Conservation (phyloP, 345 rosid genomes). For the Passiflora organensis region DNA sequence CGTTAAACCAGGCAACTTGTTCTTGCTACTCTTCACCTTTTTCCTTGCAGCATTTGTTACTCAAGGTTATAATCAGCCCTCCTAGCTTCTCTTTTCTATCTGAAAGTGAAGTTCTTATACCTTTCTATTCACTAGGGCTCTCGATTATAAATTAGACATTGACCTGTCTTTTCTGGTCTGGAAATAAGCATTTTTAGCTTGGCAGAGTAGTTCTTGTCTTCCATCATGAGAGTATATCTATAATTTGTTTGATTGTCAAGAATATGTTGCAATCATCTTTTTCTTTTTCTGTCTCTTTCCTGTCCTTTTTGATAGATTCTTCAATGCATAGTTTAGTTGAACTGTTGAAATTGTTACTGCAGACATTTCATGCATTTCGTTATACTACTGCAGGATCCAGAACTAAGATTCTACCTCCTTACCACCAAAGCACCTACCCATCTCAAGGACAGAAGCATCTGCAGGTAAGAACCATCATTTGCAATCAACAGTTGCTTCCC, state of each 20-base stretch:
- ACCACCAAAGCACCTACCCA: constrained; percentile 16
- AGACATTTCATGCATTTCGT: background rate
- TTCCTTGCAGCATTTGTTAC: constrained; percentile 31
- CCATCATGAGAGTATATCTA: too few relatives aligned
- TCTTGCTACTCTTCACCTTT: constrained; percentile 39
- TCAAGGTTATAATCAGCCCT: constrained; percentile 31
- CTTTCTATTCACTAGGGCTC: background rate
- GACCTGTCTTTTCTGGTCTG: background rate
- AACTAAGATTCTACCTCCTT: constrained; percentile 29
- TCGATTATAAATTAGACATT: too few relatives aligned
- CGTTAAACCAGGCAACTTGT: constrained; percentile 27
- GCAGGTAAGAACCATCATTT: constrained; percentile 28
- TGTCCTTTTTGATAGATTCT: background rate
- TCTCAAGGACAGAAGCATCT: constrained; percentile 7
- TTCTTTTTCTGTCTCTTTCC: too few relatives aligned
- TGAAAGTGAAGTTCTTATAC: too few relatives aligned
- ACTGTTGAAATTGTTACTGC: too few relatives aligned
- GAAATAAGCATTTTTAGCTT: background rate
- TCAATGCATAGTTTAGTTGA: background rate
- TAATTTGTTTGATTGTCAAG: too few relatives aligned
- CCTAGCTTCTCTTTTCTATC: too few relatives aligned
- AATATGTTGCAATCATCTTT: too few relatives aligned
- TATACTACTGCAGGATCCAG: constrained; percentile 36
- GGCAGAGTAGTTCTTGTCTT: too few relatives aligned
- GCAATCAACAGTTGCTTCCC: background rate